Base-by-base conservation (phyloP, 768 basidiomycete genomes). In the Boletus vermiculosoides region DNA sequence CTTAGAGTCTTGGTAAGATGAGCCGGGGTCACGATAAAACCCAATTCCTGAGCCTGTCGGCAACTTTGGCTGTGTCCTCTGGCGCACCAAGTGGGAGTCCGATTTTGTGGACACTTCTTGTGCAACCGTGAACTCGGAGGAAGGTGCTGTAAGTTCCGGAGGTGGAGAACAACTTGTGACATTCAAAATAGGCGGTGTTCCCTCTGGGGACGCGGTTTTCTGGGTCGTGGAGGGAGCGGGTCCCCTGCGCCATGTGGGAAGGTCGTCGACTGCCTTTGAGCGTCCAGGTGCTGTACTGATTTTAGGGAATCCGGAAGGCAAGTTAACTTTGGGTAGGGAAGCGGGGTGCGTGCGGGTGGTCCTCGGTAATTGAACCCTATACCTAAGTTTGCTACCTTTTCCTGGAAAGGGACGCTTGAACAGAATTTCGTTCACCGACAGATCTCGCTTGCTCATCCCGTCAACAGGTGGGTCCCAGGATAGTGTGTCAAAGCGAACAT, bases 401-500 rank as follows among this genome's bases (percentile, higher is more conserved):
- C 52, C 54, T 13, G 63, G 51, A 22, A 59, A 61, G 16, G 77
- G 75, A 58, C 74, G 80, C 55, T 71, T 78, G 71, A 90, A 88
- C 36, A 92, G 71, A 39, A 86, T 67, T 30, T 87, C 84, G 61
- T 88, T 86, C 40, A 90, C 55, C 20, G 83, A 83, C 45, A 87
- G 76, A 55, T 87, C 86, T 46, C 80, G 76, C 42, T 73, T 80
- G 51, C 62, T 81, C 83, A 86, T 86, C 47, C 82, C 84, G 54
- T 82, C 80, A 15, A 87, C 78, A 18, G 87, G 86, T 50, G 91
- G 89, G 33, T 84, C 81, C 72, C 86, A 89, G 3, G 87, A 86
- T 30, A 88, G 74, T 28, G 85, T 79, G 52, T 92, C 90, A 73
- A 82, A 79, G 42, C 86, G 82, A 30, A 81, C 64, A 28, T 71